Base-by-base conservation (phyloP, 129 eudicot species). In the Saposhnikovia divaricata region DNA sequence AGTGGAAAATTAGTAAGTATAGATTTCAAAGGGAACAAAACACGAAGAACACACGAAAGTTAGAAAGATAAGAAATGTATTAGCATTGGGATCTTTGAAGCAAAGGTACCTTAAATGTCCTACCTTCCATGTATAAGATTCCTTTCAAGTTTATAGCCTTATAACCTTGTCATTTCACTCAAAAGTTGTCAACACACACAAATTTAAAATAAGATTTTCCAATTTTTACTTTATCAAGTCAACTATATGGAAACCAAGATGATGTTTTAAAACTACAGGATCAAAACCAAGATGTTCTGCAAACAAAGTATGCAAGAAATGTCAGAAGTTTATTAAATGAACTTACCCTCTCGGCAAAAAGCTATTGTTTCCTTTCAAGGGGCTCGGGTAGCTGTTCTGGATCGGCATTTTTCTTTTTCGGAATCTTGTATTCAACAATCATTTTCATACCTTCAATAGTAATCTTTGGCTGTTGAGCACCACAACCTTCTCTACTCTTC, bases 361-460 rank as follows among this genome's bases (percentile, higher is more conserved):
- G 96, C 72, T 83, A 88, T 71, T 96, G 99, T 77, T 90, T 90
- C 77, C 99, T 86, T 85, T 96, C 99, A 77, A 91, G 98, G 4
- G 99, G 99, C 85, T 96, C 99, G 53, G 99, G 99, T 63, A 96
- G 86, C 87, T 96, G 99, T 75, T 96, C 99, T 44, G 89, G 82
- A 68, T 96, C 99, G 74, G 90, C 99, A 85, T 55, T 89, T 85
- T 90, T 96, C 89, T 96, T 96, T 91, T 96, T 96, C 74, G 87
- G 91, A 72, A 81, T 79, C 85, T 92, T 96, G 93, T 90, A 96
- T 79, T 96, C 97, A 69, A 98, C 99, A 82, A 88, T 87, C 91
- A 92, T 90, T 81, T 89, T 92, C 97, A 92, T 96, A 72, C 99
- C 99, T 85, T 96, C 99, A 84, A 96, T 90, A 39, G 94, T 87